phyloP scores from a whole-genome alignment of 2,329 filamentous ascomycete species.

The Pestalotiopsis fici region DNA sequence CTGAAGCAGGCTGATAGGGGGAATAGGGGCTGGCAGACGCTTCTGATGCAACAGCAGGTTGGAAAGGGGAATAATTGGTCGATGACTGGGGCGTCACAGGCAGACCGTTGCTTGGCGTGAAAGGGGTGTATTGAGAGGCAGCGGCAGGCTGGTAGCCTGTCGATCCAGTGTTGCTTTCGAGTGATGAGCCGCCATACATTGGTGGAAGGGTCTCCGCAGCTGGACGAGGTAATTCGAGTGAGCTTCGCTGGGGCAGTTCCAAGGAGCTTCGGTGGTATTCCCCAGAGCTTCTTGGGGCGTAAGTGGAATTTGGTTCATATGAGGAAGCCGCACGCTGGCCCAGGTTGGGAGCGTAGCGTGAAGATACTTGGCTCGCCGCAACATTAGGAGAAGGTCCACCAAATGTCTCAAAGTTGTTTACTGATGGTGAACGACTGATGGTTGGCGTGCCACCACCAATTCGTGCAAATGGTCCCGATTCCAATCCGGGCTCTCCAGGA shows the following conservation, averaged over 20 bases:
- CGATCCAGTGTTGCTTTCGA: conserved; percentile 28
- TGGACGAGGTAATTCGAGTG: conserved; percentile 42
- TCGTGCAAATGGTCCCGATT: conserved; percentile 79
- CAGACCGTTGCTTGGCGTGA: conserved; percentile 9
- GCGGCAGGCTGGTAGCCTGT: conserved; percentile 30
- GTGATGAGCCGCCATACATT: conserved; percentile 27
- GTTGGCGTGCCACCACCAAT: conserved; percentile 76
- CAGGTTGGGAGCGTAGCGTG: conserved; percentile 50
- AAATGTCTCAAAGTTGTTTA: conserved; percentile 73
- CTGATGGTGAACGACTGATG: conserved; percentile 73
- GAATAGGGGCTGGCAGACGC: conserved; percentile 5
- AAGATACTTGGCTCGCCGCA: conserved; percentile 44
- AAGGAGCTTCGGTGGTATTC: conserved; percentile 41
- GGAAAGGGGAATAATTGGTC: conserved; percentile 21
- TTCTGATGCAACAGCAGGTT: not conserved
- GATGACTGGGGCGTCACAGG: conserved; percentile 13
- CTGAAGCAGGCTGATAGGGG: not conserved
- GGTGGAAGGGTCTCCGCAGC: conserved; percentile 37
- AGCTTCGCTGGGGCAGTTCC: conserved; percentile 39
- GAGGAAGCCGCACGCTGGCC: conserved; percentile 26
- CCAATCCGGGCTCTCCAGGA: conserved; percentile 55
- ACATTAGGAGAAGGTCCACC: conserved; percentile 42
- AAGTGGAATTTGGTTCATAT: conserved; percentile 35
- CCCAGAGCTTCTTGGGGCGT: conserved; percentile 39
- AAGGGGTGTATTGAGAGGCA: not conserved